Base-by-base conservation (phyloP, 1,284 basidiomycete genomes). In the Puccinia coronata region DNA sequence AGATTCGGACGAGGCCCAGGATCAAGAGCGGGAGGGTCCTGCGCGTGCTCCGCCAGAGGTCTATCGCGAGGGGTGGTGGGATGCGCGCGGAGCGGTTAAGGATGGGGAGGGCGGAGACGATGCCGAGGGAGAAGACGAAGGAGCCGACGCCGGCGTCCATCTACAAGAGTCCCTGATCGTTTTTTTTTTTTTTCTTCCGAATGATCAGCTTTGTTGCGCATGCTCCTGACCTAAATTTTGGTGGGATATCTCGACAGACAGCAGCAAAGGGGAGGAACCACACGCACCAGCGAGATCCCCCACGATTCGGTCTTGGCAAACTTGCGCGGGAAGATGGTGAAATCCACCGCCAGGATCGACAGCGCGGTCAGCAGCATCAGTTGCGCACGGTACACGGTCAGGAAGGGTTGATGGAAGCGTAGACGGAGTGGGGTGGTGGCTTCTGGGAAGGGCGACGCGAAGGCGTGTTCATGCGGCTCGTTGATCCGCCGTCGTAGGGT, bases 131-230 rank as follows among this genome's bases (percentile, higher is more conserved):
- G 86, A 98, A 98, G 9, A 97, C 93, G 84, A 97, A 97, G 0
- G 95, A 95, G 16, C 96, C 96, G 0, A 98, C 96, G 16, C 97
- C 97, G 31, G 97, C 88, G 85, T 99, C 97, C 96, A 99, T 99
- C 94, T 96, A 81, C 61, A 14, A 47, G 36, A 4, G 11, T 6
- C 5, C n/a, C 61, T 49, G 18, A 53, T 53, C 51, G 43, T 8
- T 47, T 47, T n/a, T n/a, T n/a, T n/a, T n/a, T n/a, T n/a, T n/a
- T n/a, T n/a, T n/a, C n/a, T 8, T 47, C 55, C n/a, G n/a, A 59
- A 59, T 28, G 25, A 43, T 72, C 55, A 70, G 49, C 80, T n/a
- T n/a, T n/a, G n/a, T n/a, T n/a, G n/a, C n/a, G n/a, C n/a, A n/a
- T n/a, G n/a, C n/a, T n/a, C n/a, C n/a, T n/a, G n/a, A n/a, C n/a